Percentiles rank a stretch among this genome's conserved stretches.
Evolutionary conservation across 768 basidiomycete species (phyloP).

Genomic region (Pluteus cervinus): DNA sequence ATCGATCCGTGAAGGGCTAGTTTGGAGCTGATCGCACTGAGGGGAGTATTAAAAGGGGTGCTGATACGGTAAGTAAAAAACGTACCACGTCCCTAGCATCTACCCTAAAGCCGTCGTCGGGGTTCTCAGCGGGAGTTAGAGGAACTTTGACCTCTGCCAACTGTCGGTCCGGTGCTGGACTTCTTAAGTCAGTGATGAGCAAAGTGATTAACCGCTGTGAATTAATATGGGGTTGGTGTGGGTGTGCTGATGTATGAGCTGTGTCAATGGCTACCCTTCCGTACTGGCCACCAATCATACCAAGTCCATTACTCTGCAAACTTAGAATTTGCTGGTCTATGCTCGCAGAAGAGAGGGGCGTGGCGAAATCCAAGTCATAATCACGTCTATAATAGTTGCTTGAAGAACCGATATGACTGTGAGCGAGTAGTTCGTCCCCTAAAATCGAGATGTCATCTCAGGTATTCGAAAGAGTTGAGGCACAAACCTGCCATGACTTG

Average conservation of each 20-base stretch:
- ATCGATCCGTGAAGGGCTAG: slow-evolving; percentile 61
- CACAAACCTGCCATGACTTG: no score
- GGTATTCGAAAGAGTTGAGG: no score
- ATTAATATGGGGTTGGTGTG: slow-evolving; percentile 16
- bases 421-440: no score
- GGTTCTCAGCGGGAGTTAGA: slow-evolving; percentile 40
- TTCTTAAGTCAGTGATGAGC: slow-evolving; percentile 59
- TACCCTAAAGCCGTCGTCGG: slow-evolving; percentile 62
- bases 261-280: no score
- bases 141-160: slow-evolving; percentile 63
- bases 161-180: slow-evolving; percentile 45
- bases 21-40: slow-evolving; percentile 49
- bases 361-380: slow-evolving; percentile 13
- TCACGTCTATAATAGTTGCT: slow-evolving; percentile 11
- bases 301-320: no score
- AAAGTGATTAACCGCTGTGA: slow-evolving; percentile 62
- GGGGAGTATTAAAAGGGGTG: background rate
- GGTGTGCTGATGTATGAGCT: slow-evolving; percentile 8
- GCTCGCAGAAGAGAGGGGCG: no score
- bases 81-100: slow-evolving; percentile 58
- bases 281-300: no score
- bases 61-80: slow-evolving; percentile 1
- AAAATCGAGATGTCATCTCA: no score
- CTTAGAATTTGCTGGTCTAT: no score
- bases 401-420: no score